Percentiles rank a stretch among this genome's conserved stretches.
These are phyloP conservation scores for Nemania sp. DNA, from an alignment of 2,329 filamentous ascomycete species.

Conservation along the genomic window DNA sequence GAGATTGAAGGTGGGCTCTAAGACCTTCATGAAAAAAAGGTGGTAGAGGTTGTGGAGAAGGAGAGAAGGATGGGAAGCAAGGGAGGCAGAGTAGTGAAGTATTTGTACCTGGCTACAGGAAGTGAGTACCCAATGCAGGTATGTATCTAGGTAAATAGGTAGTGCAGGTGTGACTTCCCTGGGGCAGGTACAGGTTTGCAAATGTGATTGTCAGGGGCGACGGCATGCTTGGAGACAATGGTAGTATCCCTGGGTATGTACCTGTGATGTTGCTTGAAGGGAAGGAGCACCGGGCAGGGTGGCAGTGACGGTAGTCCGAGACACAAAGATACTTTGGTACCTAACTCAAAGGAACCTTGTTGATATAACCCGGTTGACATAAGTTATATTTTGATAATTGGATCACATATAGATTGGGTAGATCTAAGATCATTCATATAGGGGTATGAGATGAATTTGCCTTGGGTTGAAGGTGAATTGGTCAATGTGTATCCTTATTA, in stretches of 20 bases:
- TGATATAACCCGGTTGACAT: no score
- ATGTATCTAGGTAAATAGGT: neutral
- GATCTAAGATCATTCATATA: neutral
- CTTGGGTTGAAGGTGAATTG: neutral
- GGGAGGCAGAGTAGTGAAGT: neutral
- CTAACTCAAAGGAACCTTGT: neutral
- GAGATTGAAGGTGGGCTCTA: neutral
- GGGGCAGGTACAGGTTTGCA: neutral
- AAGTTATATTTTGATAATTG: no score
- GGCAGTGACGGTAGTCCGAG: neutral
- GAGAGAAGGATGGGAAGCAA: neutral
- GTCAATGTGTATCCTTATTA: neutral
- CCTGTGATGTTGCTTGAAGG: neutral
- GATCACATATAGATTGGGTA: no score
- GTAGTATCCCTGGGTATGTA: neutral
- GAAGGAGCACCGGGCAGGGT: neutral
- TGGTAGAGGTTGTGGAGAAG: neutral
- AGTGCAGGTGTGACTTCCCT: constrained; percentile 10
- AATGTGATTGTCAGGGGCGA: neutral
- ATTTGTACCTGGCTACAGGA: neutral
- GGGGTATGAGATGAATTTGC: neutral
- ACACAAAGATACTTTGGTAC: neutral
- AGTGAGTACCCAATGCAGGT: neutral
- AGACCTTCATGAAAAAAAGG: neutral
- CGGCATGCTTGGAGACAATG: constrained; percentile 5